A percentile compares a stretch with the other conserved stretches of the same genome.
These are phyloP conservation scores for Neurospora sp. DNA, from an alignment of 495 filamentous ascomycete species.

Conservation along the genomic window DNA sequence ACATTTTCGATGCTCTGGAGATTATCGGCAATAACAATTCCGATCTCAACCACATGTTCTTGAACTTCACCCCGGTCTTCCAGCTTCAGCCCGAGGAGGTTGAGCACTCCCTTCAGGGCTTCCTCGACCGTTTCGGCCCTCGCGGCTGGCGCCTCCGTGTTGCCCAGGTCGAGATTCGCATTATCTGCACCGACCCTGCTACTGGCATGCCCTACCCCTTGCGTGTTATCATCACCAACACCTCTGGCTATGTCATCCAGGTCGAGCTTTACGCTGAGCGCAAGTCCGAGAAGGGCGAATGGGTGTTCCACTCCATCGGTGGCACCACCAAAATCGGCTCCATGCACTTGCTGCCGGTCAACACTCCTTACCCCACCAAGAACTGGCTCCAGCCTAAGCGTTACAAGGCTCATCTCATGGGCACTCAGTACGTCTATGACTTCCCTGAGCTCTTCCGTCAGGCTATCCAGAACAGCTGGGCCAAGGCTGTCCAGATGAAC, in stretches of 20 bases:
- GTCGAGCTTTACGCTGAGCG: constrained; percentile 96
- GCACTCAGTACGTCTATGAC: constrained; percentile 98
- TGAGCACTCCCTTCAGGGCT: constrained; percentile 86
- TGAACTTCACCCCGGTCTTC: constrained; percentile 97
- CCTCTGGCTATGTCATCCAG: constrained; percentile 96
- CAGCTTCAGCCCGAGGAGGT: constrained; percentile 83
- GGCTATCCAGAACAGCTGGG: constrained; percentile 94
- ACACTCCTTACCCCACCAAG: constrained; percentile 92
- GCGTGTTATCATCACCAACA: constrained; percentile 95
- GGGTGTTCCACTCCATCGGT: constrained; percentile 96
- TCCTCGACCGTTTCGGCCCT: constrained; percentile 91
- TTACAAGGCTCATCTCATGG: constrained; percentile 98
- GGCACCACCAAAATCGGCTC: constrained; percentile 88
- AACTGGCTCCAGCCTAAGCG: constrained; percentile 98
- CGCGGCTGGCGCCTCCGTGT: constrained; percentile 95
- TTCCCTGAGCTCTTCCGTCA: constrained; percentile 99
- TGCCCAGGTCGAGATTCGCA: constrained; percentile 95
- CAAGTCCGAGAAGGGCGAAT: constrained; percentile 93
- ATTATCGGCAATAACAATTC: constrained; percentile 99
- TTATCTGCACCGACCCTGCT: constrained; percentile 82
- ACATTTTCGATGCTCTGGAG: constrained; percentile 94
- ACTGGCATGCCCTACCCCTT: constrained; percentile 86
- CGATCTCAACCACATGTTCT: constrained; percentile 99
- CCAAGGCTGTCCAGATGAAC: constrained; percentile 57
- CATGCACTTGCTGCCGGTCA: constrained; percentile 87